Conservation (phyloP, 2,329 filamentous ascomycete species). For the Diplodia mutila region DNA sequence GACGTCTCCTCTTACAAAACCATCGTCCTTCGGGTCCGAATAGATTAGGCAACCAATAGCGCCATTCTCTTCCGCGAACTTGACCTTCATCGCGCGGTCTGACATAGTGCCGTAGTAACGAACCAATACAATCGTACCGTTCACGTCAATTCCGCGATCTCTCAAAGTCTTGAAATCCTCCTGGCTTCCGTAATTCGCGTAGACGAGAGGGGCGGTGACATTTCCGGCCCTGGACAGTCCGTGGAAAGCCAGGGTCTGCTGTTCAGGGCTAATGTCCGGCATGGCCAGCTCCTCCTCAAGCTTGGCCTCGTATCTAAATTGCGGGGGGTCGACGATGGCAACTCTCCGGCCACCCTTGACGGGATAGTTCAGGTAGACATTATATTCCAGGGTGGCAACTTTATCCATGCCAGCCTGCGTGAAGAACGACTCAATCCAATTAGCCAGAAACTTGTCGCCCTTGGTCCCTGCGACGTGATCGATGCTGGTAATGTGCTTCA, state of each 20-base stretch:
- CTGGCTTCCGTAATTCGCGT: slow-evolving; percentile 86
- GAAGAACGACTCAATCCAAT: slow-evolving; percentile 83
- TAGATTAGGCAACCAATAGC: slow-evolving; percentile 90
- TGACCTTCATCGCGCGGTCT: slow-evolving; percentile 80
- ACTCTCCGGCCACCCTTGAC: slow-evolving; percentile 75
- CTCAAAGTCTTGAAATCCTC: slow-evolving; percentile 78
- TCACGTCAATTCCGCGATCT: slow-evolving; percentile 71
- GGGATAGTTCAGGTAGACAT: slow-evolving; percentile 93
- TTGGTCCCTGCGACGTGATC: slow-evolving; percentile 94
- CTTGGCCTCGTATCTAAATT: slow-evolving; percentile 74
- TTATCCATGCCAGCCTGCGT: slow-evolving; percentile 72
- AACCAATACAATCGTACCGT: slow-evolving; percentile 82
- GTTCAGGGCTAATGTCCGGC: slow-evolving; percentile 50
- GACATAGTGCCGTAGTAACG: slow-evolving; percentile 75
- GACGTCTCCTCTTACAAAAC: slow-evolving; percentile 71
- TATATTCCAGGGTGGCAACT: slow-evolving; percentile 69
- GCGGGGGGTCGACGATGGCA: slow-evolving; percentile 73
- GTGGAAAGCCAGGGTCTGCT: slow-evolving; percentile 81
- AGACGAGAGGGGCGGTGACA: slow-evolving; percentile 83
- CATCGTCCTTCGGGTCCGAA: slow-evolving; percentile 85
- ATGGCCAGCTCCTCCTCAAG: slow-evolving; percentile 74
- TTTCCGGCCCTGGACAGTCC: slow-evolving; percentile 86
- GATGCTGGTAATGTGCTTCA: slow-evolving; percentile 78
- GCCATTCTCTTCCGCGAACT: slow-evolving; percentile 83
- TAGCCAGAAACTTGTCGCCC: slow-evolving; percentile 83